phyloP scores from a whole-genome alignment of 129 eudicot species.

The Centaurea solstitialis region DNA sequence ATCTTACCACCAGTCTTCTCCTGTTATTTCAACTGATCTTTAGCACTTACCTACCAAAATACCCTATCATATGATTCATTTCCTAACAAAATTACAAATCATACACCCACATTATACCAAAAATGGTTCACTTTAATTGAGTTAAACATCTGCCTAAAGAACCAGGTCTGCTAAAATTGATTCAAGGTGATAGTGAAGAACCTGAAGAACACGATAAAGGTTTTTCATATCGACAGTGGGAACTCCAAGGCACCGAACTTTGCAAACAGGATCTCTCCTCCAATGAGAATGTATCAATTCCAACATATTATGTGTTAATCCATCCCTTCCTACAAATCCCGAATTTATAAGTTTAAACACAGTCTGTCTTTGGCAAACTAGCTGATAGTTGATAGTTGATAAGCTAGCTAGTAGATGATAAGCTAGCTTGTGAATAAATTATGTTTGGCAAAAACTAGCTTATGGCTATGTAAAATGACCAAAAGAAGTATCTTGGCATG shows the following conservation, averaged over 20 bases:
- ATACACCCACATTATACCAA: slow-evolving; percentile 1
- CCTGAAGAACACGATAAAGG: slow-evolving; percentile 89
- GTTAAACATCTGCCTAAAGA: too few species aligned
- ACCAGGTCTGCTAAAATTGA: neutral
- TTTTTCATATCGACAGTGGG: slow-evolving; percentile 97
- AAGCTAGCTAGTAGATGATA: too few species aligned
- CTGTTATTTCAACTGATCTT: slow-evolving; percentile 42
- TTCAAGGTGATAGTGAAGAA: slow-evolving; percentile 16
- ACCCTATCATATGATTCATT: neutral
- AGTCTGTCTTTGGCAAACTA: too few species aligned
- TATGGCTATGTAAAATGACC: too few species aligned
- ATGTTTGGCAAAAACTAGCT: too few species aligned
- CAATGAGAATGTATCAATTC: slow-evolving; percentile 93
- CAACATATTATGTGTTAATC: slow-evolving; percentile 96
- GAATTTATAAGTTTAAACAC: neutral
- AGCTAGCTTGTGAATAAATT: too few species aligned
- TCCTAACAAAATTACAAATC: neutral
- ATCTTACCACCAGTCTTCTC: slow-evolving; percentile 94
- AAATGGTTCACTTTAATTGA: neutral
- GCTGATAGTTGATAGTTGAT: too few species aligned
- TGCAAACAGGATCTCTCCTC: slow-evolving; percentile 87
- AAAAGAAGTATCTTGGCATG: too few species aligned
- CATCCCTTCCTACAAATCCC: slow-evolving; percentile 82
- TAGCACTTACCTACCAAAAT: slow-evolving; percentile 4
- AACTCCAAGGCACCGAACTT: slow-evolving; percentile 94